Evolutionary conservation across 495 filamentous ascomycete genomes (phyloP).

Genomic region (Chlorociboria aeruginascens): DNA sequence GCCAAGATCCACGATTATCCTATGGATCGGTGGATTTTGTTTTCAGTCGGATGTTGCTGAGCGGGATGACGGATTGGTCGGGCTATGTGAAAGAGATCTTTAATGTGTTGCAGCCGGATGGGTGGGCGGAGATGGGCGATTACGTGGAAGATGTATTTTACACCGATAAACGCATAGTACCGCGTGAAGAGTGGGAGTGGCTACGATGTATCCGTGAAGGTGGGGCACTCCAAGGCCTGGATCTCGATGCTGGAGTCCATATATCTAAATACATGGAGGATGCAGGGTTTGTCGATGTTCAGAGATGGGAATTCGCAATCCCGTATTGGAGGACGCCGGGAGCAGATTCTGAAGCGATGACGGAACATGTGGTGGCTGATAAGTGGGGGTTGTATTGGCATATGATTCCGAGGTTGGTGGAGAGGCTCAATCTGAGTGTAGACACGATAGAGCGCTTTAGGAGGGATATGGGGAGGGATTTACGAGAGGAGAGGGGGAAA

Average conservation of each 20-base stretch:
- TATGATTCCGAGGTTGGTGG: background rate
- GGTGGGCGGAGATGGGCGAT: background rate
- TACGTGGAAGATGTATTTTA: background rate
- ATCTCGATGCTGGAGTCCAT: background rate
- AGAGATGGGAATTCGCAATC: background rate
- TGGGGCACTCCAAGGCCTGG: background rate
- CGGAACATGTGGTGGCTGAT: background rate
- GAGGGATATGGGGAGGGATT: background rate
- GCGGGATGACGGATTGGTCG: background rate
- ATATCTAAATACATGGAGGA: background rate
- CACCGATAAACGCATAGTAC: background rate
- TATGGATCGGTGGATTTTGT: background rate
- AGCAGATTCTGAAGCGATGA: background rate
- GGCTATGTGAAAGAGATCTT: background rate
- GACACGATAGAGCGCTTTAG: background rate
- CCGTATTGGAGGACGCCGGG: background rate
- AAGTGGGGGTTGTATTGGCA: background rate
- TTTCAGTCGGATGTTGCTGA: background rate
- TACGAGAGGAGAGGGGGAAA: background rate
- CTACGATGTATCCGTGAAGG: background rate
- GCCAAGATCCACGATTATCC: background rate
- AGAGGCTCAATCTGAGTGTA: background rate
- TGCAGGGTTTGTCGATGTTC: background rate
- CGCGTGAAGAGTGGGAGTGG: background rate
- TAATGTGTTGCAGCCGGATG: background rate